Percentiles rank a stretch among this genome's conserved stretches.
These are phyloP conservation scores for Syzygium aqueum DNA, from an alignment of 345 rosid genomes.

Conservation along the genomic window DNA sequence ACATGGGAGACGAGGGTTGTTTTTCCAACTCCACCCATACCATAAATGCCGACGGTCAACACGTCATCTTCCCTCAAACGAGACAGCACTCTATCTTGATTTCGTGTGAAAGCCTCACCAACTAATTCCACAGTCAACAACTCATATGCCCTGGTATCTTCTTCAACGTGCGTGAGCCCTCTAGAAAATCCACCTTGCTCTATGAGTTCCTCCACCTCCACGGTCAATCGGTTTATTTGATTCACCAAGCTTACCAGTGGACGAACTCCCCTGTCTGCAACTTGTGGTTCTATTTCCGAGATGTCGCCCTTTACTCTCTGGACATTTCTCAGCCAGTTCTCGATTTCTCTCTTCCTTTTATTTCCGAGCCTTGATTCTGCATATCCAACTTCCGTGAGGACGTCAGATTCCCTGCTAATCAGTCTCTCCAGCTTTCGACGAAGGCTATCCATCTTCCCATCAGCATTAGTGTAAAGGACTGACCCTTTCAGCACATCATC, in stretches of 20 bases:
- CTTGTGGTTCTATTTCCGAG: not conserved
- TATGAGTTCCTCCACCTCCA: rapidly evolving
- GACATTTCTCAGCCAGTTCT: not conserved
- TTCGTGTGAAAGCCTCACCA: not conserved
- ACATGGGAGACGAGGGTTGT: not conserved
- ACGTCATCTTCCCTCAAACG: not conserved
- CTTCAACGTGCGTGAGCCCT: rapidly evolving
- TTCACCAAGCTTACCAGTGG: not conserved
- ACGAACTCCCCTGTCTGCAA: rapidly evolving
- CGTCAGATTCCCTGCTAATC: not conserved
- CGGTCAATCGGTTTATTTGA: not conserved
- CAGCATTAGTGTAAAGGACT: rapidly evolving
- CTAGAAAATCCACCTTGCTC: not conserved
- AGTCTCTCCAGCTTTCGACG: not conserved
- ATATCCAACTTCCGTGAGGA: not conserved
- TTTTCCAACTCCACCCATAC: not conserved
- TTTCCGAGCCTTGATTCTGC: not conserved
- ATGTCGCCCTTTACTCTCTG: not conserved
- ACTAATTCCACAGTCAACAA: rapidly evolving
- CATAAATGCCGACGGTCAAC: not conserved
- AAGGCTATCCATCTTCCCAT: not conserved
- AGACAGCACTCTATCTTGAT: not conserved
- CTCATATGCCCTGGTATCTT: not conserved
- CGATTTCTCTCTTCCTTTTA: not conserved
- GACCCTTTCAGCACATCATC: not conserved